These are phyloP conservation scores for Physcomitrium patens DNA, from an alignment of 225 moss, liverwort and hornwort genomes.

Conservation along the genomic window DNA sequence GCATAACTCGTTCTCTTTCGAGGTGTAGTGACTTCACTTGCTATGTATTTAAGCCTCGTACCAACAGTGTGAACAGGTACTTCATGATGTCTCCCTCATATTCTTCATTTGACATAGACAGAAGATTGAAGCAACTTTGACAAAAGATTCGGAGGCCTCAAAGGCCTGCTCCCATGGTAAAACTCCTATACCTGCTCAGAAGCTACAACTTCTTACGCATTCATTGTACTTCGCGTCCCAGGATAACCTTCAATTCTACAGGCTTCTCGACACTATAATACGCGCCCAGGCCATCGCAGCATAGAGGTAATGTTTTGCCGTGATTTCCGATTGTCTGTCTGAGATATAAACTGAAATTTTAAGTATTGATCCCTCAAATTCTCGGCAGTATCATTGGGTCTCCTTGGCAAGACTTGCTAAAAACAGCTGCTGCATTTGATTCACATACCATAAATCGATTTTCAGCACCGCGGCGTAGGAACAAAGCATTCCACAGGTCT, in stretches of 20 bases:
- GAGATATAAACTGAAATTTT: background rate
- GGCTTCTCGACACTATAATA: background rate
- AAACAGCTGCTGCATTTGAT: slow-evolving; percentile 23
- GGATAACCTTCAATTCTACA: background rate
- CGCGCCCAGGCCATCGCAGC: background rate
- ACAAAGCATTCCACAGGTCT: slow-evolving; percentile 4
- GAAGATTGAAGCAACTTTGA: slow-evolving; percentile 22
- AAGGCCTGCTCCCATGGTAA: background rate
- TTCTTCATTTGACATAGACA: background rate
- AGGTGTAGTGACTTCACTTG: slow-evolving; percentile 1
- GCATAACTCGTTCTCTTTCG: no score
- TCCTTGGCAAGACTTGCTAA: slow-evolving; percentile 14
- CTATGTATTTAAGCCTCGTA: background rate
- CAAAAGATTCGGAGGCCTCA: slow-evolving; percentile 15
- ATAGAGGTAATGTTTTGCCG: slow-evolving; percentile 1
- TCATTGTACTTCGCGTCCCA: background rate
- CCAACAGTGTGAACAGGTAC: background rate
- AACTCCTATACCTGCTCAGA: slow-evolving; percentile 11
- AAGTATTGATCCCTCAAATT: background rate
- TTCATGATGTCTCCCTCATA: slow-evolving; percentile 2
- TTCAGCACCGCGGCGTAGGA: slow-evolving; percentile 21
- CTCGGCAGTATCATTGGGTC: slow-evolving; percentile 1
- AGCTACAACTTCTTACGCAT: slow-evolving; percentile 3
- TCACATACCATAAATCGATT: slow-evolving; percentile 17
- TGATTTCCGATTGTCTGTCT: background rate